A percentile compares a stretch with the other conserved stretches of the same genome.
These are phyloP conservation scores for Vinca minor DNA, from an alignment of 257 asterid genomes.

Conservation along the genomic window DNA sequence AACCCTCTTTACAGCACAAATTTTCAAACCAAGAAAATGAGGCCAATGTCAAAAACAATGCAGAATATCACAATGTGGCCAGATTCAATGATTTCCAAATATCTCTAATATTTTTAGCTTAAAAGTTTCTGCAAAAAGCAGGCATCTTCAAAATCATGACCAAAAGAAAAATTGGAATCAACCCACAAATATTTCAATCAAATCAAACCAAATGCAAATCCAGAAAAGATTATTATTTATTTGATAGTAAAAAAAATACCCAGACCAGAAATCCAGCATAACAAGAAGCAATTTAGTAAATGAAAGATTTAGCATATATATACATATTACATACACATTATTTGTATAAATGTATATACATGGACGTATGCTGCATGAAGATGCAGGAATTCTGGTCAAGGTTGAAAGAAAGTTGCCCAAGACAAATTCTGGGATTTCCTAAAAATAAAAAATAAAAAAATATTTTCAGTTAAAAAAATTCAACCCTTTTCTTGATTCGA, in stretches of 20 bases:
- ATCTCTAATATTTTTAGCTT: neutral
- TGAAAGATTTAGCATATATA: conserved; percentile 26
- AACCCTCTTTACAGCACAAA: conserved; percentile 3
- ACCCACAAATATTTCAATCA: neutral
- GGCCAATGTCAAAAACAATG: conserved; percentile 9
- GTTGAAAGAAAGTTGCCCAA: conserved; percentile 43
- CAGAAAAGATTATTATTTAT: conserved; percentile 2
- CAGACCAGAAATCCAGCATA: conserved; percentile 57
- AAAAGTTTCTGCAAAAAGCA: neutral
- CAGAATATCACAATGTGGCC: neutral
- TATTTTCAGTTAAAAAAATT: conserved; percentile 21
- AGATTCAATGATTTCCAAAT: conserved; percentile 8
- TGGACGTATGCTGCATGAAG: conserved; percentile 31
- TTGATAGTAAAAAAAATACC: conserved; percentile 24
- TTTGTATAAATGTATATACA: conserved; percentile 20
- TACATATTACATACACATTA: conserved; percentile 25
- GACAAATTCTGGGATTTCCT: conserved; percentile 44
- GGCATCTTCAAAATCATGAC: neutral
- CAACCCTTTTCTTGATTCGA: conserved; percentile 15
- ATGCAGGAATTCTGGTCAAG: conserved; percentile 66
- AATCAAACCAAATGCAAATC: neutral
- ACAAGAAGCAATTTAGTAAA: conserved; percentile 15
- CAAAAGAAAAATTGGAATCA: neutral
- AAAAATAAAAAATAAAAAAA: conserved; percentile 10
- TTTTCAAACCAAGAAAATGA: conserved; percentile 3